Conservation (phyloP, 306 rosid species). For the Corylus heterophylla region DNA sequence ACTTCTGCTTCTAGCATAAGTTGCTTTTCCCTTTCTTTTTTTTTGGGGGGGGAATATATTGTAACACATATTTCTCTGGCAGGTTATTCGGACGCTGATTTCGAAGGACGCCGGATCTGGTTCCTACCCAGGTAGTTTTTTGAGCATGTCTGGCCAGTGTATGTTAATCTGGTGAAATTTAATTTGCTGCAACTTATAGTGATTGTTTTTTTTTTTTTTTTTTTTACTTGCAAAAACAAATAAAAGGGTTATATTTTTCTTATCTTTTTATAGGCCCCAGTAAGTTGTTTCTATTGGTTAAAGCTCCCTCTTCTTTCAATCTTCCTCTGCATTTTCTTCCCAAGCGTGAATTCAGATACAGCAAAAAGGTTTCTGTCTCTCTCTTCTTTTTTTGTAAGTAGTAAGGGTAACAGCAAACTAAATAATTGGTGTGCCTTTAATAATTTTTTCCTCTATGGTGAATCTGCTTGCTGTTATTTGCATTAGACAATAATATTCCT, state of each 20-base stretch:
- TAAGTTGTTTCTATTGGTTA: conserved; percentile 76
- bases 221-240: conserved; percentile 16
- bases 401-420: not conserved
- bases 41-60: not conserved
- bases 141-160: conserved; percentile 11
- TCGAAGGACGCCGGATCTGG: conserved; percentile 76
- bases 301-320: conserved; percentile 76
- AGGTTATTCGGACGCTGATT: conserved; percentile 78
- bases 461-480: conserved; percentile 10
- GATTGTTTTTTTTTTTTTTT: not conserved
- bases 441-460: conserved; percentile 3
- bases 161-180: not conserved
- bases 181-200: not conserved
- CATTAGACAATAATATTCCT: conserved; percentile 6
- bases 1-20: conserved; percentile 16
- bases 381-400: not conserved
- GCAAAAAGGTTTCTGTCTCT: conserved; percentile 54
- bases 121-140: conserved; percentile 61
- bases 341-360: conserved; percentile 74
- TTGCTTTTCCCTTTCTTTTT: conserved; percentile 17
- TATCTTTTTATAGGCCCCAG: conserved; percentile 49
- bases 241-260: not conserved
- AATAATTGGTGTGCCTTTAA: not conserved
- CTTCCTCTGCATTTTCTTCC: conserved; percentile 89
- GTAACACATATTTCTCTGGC: conserved; percentile 27